phyloP scores from a whole-genome alignment of 371 early-diverging fungal genomes.

The Synchytrium microbalum region DNA sequence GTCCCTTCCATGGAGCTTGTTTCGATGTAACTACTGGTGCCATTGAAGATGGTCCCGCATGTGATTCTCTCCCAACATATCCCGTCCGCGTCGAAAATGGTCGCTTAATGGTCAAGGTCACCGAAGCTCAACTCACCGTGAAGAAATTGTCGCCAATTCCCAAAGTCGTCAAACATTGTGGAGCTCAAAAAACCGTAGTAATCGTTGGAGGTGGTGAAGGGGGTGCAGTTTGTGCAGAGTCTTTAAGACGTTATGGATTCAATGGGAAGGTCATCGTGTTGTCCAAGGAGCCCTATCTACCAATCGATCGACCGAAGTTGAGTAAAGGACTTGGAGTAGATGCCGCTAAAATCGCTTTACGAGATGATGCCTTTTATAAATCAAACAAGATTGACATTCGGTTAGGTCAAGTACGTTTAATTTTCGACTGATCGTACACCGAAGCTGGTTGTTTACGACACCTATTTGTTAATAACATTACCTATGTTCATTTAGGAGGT shows the following conservation, averaged over 20 bases:
- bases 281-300: neutral
- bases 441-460: neutral
- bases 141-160: neutral
- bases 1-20: constrained; percentile 5
- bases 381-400: neutral
- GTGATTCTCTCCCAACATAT: neutral
- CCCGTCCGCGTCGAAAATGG: neutral
- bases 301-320: constrained; percentile 5
- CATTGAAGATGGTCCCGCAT: constrained; percentile 3
- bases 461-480: no score
- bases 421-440: neutral
- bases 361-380: constrained; percentile 3
- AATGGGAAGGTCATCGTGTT: constrained; percentile 1
- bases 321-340: neutral
- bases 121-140: neutral
- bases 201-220: constrained; percentile 2
- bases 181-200: neutral
- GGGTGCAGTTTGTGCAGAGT: neutral
- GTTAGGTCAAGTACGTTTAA: neutral
- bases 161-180: neutral
- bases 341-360: constrained; percentile 1
- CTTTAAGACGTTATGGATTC: neutral
- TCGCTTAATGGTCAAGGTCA: neutral
- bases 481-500: no score
- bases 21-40: neutral